Conservation (phyloP, 768 basidiomycete species). For the Tricholoma hemisulphureum region DNA sequence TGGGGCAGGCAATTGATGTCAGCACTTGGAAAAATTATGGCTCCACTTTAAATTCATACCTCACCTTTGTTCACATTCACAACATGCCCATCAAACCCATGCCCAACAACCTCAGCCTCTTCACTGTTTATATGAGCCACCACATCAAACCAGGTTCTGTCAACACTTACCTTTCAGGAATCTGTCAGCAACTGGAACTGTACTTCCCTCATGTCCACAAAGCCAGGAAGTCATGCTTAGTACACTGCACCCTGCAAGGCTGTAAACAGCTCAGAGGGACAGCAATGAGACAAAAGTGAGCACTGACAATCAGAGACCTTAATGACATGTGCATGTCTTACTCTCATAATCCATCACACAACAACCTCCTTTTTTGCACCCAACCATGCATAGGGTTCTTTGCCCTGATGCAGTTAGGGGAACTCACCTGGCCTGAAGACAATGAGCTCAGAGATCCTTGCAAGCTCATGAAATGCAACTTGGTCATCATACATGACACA, state of each 20-base stretch:
- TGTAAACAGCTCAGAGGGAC: neutral
- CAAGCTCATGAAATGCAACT: neutral
- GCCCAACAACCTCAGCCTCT: neutral
- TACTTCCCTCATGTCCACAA: no score
- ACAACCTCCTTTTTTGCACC: neutral
- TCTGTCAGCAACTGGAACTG: no score
- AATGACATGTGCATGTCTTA: neutral
- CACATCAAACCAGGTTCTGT: neutral
- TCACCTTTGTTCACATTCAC: no score
- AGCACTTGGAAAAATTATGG: no score
- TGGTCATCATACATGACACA: neutral
- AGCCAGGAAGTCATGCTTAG: neutral
- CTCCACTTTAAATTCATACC: neutral
- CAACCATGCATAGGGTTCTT: no score
- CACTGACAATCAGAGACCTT: neutral
- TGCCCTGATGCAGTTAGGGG: no score
- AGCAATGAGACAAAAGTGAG: neutral
- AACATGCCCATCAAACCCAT: neutral
- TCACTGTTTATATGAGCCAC: no score
- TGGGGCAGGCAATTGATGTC: no score
- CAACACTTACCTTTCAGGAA: neutral
- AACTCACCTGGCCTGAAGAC: neutral
- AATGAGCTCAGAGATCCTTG: neutral
- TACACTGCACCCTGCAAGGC: no score
- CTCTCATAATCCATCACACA: no score